Evolutionary conservation across 2,329 filamentous ascomycete genomes (phyloP).

Genomic region (Alternaria ethzedia): DNA sequence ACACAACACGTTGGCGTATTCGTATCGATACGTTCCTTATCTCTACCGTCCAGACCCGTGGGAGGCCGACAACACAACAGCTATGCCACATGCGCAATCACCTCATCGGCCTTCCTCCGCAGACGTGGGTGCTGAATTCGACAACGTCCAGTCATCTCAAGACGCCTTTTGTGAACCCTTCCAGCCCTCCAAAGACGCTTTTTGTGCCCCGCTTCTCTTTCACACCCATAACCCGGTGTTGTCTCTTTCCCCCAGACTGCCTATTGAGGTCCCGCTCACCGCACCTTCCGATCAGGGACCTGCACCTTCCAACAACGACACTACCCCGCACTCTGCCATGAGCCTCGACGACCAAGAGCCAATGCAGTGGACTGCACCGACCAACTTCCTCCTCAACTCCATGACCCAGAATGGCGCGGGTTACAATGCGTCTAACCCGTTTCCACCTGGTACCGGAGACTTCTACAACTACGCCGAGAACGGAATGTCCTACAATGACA

Average conservation of each 20-base stretch:
- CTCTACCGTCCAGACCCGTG: slow-evolving; percentile 19
- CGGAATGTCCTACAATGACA: slow-evolving; percentile 26
- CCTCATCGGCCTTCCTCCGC: slow-evolving; percentile 29
- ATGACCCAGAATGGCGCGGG: slow-evolving; percentile 16
- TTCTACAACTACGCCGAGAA: slow-evolving; percentile 29
- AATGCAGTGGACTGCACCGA: slow-evolving; percentile 31
- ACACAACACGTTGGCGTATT: slow-evolving; percentile 38
- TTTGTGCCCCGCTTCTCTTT: slow-evolving; percentile 26
- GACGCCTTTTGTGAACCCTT: slow-evolving; percentile 22
- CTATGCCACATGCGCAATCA: slow-evolving; percentile 41
- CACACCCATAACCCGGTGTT: slow-evolving; percentile 20
- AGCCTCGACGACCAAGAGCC: slow-evolving; percentile 18
- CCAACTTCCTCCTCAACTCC: slow-evolving; percentile 14
- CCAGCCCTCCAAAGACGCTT: slow-evolving; percentile 21
- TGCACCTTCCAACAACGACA: slow-evolving; percentile 6
- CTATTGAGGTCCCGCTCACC: slow-evolving; percentile 18
- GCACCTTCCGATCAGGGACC: slow-evolving; percentile 19
- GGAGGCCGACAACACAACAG: slow-evolving; percentile 35
- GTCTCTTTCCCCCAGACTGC: slow-evolving; percentile 16
- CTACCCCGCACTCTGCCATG: slow-evolving; percentile 16
- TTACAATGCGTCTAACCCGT: slow-evolving; percentile 19
- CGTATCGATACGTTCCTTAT: slow-evolving; percentile 23
- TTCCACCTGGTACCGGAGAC: slow-evolving; percentile 9
- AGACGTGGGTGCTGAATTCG: slow-evolving; percentile 26
- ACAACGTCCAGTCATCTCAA: slow-evolving; percentile 22